These are phyloP conservation scores for Collybiopsis luxurians DNA, from an alignment of 768 basidiomycete genomes.

Conservation along the genomic window DNA sequence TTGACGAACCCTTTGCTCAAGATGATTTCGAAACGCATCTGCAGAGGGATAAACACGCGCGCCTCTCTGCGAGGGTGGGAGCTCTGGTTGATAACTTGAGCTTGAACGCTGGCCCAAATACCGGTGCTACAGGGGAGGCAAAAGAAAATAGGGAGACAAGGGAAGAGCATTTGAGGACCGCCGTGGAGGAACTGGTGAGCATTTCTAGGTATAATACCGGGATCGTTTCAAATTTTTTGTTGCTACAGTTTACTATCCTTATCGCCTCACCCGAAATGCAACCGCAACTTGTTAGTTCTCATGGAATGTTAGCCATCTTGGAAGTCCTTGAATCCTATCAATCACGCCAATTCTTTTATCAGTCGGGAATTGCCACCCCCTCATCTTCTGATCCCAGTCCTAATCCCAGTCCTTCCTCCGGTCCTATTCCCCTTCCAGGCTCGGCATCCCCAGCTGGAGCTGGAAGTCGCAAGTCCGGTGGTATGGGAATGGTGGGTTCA, in stretches of 20 bases:
- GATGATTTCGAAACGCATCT: slow-evolving; percentile 91
- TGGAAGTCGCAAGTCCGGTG: neutral
- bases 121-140: neutral
- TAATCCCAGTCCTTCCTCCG: neutral
- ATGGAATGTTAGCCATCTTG: slow-evolving; percentile 93
- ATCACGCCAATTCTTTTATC: neutral
- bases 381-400: neutral
- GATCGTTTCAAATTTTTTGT: neutral
- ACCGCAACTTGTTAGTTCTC: slow-evolving; percentile 82
- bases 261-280: slow-evolving; percentile 84
- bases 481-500: neutral
- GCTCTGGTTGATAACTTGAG: slow-evolving; percentile 75
- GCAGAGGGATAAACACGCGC: slow-evolving; percentile 89
- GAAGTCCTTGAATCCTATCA: slow-evolving; percentile 72
- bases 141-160: slow-evolving; percentile 42
- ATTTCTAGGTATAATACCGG: neutral
- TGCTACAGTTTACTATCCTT: slow-evolving; percentile 46
- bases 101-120: neutral
- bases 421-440: neutral
- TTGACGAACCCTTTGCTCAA: slow-evolving; percentile 90
- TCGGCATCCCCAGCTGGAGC: neutral
- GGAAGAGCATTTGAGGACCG: slow-evolving; percentile 79
- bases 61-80: slow-evolving; percentile 77
- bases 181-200: slow-evolving; percentile 84
- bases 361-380: neutral